Evolutionary conservation across 2,329 filamentous ascomycete species (phyloP), one percentile per base, ranked within the genome.

Genomic region (Verticillium zaregamsianum): DNA sequence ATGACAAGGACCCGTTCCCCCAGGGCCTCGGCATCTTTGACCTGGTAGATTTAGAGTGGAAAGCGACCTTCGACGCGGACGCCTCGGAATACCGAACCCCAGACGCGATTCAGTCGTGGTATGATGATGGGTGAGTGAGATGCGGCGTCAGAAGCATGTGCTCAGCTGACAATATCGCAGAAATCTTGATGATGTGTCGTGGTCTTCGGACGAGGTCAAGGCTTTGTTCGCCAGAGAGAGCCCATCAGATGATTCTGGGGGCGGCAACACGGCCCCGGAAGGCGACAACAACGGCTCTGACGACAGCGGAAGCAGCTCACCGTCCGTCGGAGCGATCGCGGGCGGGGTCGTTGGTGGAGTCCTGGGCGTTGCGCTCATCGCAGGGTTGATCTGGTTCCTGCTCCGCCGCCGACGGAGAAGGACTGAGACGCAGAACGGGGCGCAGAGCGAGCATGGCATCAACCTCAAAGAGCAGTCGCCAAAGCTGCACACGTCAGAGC

Each of bases 11-110:
- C 57, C 71, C 71, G 1, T 78, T 73, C 73, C 61, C 64, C 5
- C 71, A 74, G 40, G 74, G 75, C 1, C 66, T 79, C 20, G 74
- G 76, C 2, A 67, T 80, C 8, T 76, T 77, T 63, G 76, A 79
- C 58, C 71, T 79, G 72, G 73, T 70, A 2, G 67, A 68, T 17
- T 66, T 77, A 65, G 52, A 62, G 7, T 79, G 76, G 76, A 67
- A 60, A 4, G 63, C 70, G 54, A 63, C 66, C 2, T 79, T 75
- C 62, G 68, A 77, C 31, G 69, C 75, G 0, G 61, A 71, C 8
- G 75, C 73, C 4, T 63, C 59, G 3, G 60, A 63, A 23, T 79
- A 79, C 59, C 69, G 75, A 55, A 72, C 67, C 31, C 73, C 74
- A 7, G 61, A 63, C 1, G 63, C 67, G 1, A 69, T 78, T 9